These are phyloP conservation scores for Bretschneidera sinensis DNA, from an alignment of 345 rosid species.

Conservation along the genomic window DNA sequence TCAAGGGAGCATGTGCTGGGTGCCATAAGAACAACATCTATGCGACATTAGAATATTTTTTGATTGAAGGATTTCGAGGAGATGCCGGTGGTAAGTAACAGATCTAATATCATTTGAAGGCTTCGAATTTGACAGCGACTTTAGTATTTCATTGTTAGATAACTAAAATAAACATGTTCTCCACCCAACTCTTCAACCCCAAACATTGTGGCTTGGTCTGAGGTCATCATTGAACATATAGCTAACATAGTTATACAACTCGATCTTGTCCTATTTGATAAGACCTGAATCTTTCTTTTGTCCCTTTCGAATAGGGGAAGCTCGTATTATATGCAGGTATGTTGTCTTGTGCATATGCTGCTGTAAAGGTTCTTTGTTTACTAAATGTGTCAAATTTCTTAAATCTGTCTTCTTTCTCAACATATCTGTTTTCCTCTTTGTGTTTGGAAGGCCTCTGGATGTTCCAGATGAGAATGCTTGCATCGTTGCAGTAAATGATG, in stretches of 20 bases:
- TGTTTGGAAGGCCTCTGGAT: constrained; percentile 44
- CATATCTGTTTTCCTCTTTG: not conserved
- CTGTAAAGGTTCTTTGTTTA: not conserved
- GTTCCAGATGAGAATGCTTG: constrained; percentile 39
- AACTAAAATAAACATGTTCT: no score
- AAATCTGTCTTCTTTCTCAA: not conserved
- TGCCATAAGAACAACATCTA: constrained; percentile 39
- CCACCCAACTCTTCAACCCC: no score
- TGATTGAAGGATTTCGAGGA: constrained; percentile 63
- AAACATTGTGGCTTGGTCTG: constrained; percentile 3
- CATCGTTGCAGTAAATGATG: constrained; percentile 29
- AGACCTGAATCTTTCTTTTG: not conserved
- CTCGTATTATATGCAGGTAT: constrained; percentile 74
- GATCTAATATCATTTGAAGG: not conserved
- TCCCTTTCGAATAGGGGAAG: constrained; percentile 45
- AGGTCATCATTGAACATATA: no score
- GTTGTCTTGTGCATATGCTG: not conserved
- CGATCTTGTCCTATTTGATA: no score
- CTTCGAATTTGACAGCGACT: constrained; percentile 2
- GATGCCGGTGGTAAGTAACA: constrained; percentile 63
- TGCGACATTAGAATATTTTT: constrained; percentile 60
- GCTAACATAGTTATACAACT: no score
- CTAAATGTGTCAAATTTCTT: not conserved
- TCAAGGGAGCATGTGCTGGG: constrained; percentile 60
- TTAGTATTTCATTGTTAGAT: no score